Percentiles rank a stretch among this genome's conserved stretches.
Conservation (phyloP, 129 eudicot species). For the Logfia minima region DNA sequence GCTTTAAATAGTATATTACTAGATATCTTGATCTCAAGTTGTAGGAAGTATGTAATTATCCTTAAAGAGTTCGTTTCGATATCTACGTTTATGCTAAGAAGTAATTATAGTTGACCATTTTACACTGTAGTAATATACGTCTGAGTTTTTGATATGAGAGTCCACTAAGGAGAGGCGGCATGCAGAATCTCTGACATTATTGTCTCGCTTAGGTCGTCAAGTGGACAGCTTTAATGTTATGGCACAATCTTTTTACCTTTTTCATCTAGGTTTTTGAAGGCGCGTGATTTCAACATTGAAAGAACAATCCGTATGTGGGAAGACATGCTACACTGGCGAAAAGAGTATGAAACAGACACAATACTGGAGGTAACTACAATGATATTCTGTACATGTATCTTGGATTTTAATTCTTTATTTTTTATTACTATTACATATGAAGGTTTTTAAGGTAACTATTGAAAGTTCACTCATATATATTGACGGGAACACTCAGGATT, state of each 20-base stretch:
- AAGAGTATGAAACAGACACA: conserved; percentile 80
- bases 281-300: conserved; percentile 71
- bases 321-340: conserved; percentile 96
- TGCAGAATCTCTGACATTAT: neutral
- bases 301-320: conserved; percentile 87
- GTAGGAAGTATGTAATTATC: neutral
- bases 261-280: conserved; percentile 71
- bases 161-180: neutral
- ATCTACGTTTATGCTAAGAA: conserved; percentile 5
- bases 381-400: neutral
- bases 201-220: conserved; percentile 15
- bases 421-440: neutral
- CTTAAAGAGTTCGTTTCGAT: neutral
- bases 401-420: neutral
- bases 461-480: neutral
- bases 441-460: neutral
- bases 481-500: conserved; percentile 49
- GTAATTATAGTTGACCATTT: neutral
- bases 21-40: too few relatives aligned
- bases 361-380: conserved; percentile 66
- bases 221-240: neutral
- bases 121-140: neutral
- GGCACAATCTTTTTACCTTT: neutral
- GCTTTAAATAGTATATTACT: too few relatives aligned
- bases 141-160: neutral